A percentile compares a stretch with the other conserved stretches of the same genome.
phyloP scores from a whole-genome alignment of 495 filamentous ascomycete genomes.

The Corynascus novoguineensis region DNA sequence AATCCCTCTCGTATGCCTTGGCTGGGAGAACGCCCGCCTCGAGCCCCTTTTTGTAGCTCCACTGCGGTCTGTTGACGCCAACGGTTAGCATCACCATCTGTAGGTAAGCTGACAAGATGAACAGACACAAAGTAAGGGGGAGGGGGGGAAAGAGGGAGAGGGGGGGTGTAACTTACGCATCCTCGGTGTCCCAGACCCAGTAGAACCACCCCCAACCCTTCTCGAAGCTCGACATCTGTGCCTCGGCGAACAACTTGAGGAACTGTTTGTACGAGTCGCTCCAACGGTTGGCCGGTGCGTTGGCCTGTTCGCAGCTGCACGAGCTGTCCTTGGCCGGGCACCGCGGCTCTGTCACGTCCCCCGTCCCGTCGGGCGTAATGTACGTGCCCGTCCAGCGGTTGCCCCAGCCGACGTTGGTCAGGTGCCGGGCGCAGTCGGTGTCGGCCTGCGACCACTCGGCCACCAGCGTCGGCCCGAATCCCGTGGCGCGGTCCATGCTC shows the following conservation, averaged over 20 bases:
- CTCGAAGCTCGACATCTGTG: constrained; percentile 91
- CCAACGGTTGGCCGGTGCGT: constrained; percentile 64
- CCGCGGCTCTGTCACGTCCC: constrained; percentile 52
- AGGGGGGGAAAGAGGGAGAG: not conserved
- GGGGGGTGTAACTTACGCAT: constrained; percentile 25
- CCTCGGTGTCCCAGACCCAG: constrained; percentile 70
- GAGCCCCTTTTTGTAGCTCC: constrained; percentile 87
- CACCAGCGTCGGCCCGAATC: constrained; percentile 94
- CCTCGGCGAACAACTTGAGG: constrained; percentile 83
- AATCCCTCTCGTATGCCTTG: constrained; percentile 69
- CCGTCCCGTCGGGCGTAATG: constrained; percentile 50
- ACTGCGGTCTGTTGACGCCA: constrained; percentile 63
- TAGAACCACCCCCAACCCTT: constrained; percentile 96
- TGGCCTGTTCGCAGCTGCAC: constrained; percentile 73
- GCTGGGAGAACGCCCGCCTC: constrained; percentile 75
- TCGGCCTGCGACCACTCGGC: constrained; percentile 99
- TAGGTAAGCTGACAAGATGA: not conserved
- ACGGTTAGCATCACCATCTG: constrained; percentile 20
- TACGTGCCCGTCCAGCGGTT: constrained; percentile 85
- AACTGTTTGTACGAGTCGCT: constrained; percentile 74
- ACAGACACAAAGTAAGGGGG: not conserved
- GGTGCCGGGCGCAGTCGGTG: constrained; percentile 81
- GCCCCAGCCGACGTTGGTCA: constrained; percentile 87
- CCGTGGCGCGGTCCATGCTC: constrained; percentile 64
- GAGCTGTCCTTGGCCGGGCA: constrained; percentile 60